Evolutionary conservation across 2,329 filamentous ascomycete genomes (phyloP).

Genomic region (Aspergillus sp.): DNA sequence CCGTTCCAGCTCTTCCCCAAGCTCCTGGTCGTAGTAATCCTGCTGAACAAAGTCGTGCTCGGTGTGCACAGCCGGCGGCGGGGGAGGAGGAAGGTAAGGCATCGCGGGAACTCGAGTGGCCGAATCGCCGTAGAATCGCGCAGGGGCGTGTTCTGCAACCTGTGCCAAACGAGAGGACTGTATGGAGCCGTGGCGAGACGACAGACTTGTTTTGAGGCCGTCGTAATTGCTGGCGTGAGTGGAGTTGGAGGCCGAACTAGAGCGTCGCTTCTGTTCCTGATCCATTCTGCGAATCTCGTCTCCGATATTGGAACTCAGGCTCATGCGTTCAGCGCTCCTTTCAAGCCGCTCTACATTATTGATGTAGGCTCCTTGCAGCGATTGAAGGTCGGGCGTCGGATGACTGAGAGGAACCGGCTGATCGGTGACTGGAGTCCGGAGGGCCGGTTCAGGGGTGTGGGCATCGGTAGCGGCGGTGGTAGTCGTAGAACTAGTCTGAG

Average conservation of each 20-base stretch:
- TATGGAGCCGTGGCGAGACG: constrained; percentile 47
- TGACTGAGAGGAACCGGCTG: constrained; percentile 48
- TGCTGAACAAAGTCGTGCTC: constrained; percentile 18
- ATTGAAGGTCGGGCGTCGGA: constrained; percentile 52
- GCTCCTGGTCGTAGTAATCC: constrained; percentile 20
- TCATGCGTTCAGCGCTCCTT: constrained; percentile 51
- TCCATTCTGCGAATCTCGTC: constrained; percentile 50
- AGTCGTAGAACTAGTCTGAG: constrained; percentile 12
- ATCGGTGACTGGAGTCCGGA: constrained; percentile 44
- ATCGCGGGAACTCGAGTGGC: constrained; percentile 19
- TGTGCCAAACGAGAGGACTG: constrained; percentile 44
- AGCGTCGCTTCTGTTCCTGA: constrained; percentile 46
- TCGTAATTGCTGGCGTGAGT: constrained; percentile 43
- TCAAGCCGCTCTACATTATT: constrained; percentile 54
- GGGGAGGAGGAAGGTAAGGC: constrained; percentile 21
- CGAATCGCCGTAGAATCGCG: constrained; percentile 23
- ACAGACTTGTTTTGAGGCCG: constrained; percentile 40
- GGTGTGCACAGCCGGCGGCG: constrained; percentile 7
- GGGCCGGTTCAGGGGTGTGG: constrained; percentile 33
- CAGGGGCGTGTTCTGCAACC: constrained; percentile 43
- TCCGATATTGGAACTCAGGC: constrained; percentile 49
- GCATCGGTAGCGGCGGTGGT: constrained; percentile 9
- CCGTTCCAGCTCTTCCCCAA: constrained; percentile 29
- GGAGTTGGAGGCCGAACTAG: constrained; percentile 46
- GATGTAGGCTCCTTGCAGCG: constrained; percentile 52